Conservation (phyloP, 2,329 filamentous ascomycete genomes). For the Claviceps sp. region DNA sequence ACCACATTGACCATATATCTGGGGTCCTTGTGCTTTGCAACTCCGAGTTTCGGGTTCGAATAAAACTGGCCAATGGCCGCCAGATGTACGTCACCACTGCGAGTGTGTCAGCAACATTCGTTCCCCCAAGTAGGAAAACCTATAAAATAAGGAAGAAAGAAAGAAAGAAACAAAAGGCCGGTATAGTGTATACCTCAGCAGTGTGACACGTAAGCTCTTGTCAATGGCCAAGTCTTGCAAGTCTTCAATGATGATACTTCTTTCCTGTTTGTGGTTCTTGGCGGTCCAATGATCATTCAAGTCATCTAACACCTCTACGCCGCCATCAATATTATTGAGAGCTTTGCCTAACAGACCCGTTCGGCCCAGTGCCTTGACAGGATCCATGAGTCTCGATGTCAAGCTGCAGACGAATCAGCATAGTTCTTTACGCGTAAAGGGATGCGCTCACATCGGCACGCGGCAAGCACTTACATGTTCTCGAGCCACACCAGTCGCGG, state of each 20-base stretch:
- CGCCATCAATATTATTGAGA: conserved; percentile 81
- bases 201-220: conserved; percentile 82
- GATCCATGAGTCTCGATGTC: conserved; percentile 75
- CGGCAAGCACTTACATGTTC: conserved; percentile 41
- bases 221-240: conserved; percentile 86
- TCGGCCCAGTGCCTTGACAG: conserved; percentile 77
- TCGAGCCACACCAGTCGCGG: conserved; percentile 60
- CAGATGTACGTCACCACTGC: conserved; percentile 81
- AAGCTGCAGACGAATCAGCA: conserved; percentile 35
- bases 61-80: conserved; percentile 91
- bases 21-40: conserved; percentile 82
- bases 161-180: background rate
- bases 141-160: background rate
- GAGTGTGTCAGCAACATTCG: background rate
- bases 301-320: conserved; percentile 82
- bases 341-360: conserved; percentile 67
- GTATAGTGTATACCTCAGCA: conserved; percentile 47
- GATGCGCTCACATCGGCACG: background rate
- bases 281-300: conserved; percentile 96
- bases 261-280: conserved; percentile 83
- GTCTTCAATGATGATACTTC: conserved; percentile 76
- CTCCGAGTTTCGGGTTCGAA: conserved; percentile 66
- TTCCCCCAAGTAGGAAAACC: no score
- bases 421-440: background rate
- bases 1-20: conserved; percentile 95